A percentile compares a stretch with the other conserved stretches of the same genome.
These are phyloP conservation scores for Suillus cothurnatus DNA, from an alignment of 768 basidiomycete species.

Conservation along the genomic window DNA sequence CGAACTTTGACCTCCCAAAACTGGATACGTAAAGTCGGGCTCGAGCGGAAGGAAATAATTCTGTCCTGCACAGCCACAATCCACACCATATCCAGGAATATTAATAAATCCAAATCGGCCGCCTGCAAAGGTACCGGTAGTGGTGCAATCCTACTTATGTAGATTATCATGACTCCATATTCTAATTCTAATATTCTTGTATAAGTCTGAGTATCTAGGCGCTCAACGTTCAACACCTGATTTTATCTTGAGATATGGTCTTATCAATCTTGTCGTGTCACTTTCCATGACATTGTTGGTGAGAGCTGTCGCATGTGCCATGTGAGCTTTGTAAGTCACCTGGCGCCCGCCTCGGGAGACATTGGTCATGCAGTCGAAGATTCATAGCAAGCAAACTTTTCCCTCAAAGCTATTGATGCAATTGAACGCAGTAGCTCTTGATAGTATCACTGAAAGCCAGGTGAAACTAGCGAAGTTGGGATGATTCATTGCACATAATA, in stretches of 20 bases:
- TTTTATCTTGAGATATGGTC: too few relatives aligned
- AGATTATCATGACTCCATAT: not conserved
- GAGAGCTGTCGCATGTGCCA: not conserved
- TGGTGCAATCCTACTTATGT: not conserved
- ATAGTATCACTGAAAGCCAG: not conserved
- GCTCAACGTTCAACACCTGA: not conserved
- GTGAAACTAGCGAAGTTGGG: not conserved
- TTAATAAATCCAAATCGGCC: not conserved
- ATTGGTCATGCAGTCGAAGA: not conserved
- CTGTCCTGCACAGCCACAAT: constrained; percentile 30
- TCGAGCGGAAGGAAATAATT: constrained; percentile 23
- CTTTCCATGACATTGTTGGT: not conserved
- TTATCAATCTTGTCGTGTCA: not conserved
- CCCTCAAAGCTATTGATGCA: not conserved
- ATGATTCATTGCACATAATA: not conserved
- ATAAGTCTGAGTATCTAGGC: not conserved
- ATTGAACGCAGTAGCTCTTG: not conserved
- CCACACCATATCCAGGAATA: constrained; percentile 3
- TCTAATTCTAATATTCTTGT: not conserved
- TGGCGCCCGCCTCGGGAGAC: not conserved
- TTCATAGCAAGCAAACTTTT: not conserved
- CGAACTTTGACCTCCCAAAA: constrained; percentile 16
- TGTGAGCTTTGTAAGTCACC: not conserved
- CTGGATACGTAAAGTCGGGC: constrained; percentile 29
- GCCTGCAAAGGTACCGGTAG: not conserved